Percentiles rank a stretch among this genome's conserved stretches.
phyloP scores from a whole-genome alignment of 164 flowering plant genomes.

The Tetracentron sinense region DNA sequence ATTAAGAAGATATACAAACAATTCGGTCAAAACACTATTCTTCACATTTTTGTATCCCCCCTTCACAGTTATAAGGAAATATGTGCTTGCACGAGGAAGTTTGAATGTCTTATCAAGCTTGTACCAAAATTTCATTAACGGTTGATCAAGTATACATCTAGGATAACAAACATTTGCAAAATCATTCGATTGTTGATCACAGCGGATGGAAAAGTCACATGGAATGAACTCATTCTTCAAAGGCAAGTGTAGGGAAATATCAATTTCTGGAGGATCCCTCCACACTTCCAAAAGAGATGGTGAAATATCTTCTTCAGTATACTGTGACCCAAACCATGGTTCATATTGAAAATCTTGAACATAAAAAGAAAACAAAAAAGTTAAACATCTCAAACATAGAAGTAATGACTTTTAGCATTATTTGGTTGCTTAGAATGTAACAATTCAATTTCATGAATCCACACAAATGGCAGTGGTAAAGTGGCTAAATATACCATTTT shows the following conservation, averaged over 20 bases:
- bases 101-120: slow-evolving; percentile 79
- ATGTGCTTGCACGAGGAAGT: slow-evolving; percentile 91
- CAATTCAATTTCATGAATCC: not conserved
- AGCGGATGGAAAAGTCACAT: slow-evolving; percentile 69
- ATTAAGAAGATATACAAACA: slow-evolving; percentile 76
- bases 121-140: slow-evolving; percentile 85
- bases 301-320: slow-evolving; percentile 71
- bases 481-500: not conserved
- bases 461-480: not conserved
- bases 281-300: slow-evolving; percentile 57
- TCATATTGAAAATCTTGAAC: slow-evolving; percentile 59
- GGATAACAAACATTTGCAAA: slow-evolving; percentile 35
- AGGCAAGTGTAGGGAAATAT: slow-evolving; percentile 68
- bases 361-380: not conserved
- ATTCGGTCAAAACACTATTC: slow-evolving; percentile 72
- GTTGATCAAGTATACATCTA: slow-evolving; percentile 70
- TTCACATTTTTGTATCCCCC: slow-evolving; percentile 52
- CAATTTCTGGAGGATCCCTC: slow-evolving; percentile 74
- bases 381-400: not conserved
- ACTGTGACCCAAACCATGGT: slow-evolving; percentile 93
- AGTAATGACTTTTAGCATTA: not conserved
- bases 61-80: slow-evolving; percentile 78
- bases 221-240: slow-evolving; percentile 85
- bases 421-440: not conserved
- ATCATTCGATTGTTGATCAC: slow-evolving; percentile 20